Percentiles rank a stretch among this genome's conserved stretches.
These are phyloP conservation scores for Schwanniomyces occidentalis DNA, from an alignment of 805 yeast species.

Conservation along the genomic window DNA sequence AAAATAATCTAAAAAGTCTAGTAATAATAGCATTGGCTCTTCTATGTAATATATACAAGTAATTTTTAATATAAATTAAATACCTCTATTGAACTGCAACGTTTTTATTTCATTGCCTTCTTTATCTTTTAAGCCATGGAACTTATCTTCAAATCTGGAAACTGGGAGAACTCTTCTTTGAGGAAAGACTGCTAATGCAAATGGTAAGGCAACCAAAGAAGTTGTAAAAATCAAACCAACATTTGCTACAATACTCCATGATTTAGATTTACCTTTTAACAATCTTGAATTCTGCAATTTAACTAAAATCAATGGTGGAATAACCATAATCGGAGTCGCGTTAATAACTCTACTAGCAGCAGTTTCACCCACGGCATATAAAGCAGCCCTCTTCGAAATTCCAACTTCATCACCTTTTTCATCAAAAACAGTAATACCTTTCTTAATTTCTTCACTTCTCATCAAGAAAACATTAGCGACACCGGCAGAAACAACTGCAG, in stretches of 20 bases:
- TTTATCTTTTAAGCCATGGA: constrained; percentile 59
- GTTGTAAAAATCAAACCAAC: constrained; percentile 84
- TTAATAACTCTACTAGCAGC: constrained; percentile 93
- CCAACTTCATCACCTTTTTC: constrained; percentile 59
- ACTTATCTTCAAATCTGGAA: constrained; percentile 59
- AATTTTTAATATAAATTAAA: constrained; percentile 49
- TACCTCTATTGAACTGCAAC: constrained; percentile 92
- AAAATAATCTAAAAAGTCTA: too few species aligned
- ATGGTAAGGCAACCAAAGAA: constrained; percentile 85
- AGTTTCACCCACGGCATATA: constrained; percentile 94
- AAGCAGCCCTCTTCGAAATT: constrained; percentile 81
- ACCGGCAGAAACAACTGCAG: constrained; percentile 98
- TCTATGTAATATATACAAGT: too few species aligned
- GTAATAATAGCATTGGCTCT: too few species aligned
- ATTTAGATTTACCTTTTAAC: constrained; percentile 65
- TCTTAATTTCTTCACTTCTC: constrained; percentile 92
- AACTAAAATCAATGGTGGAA: constrained; percentile 86
- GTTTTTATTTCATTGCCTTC: constrained; percentile 56
- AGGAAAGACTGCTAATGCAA: constrained; percentile 95
- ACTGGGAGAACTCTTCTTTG: constrained; percentile 71
- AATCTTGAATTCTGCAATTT: constrained; percentile 66
- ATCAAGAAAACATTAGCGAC: constrained; percentile 92
- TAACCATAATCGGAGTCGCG: constrained; percentile 96
- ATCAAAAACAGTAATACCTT: constrained; percentile 76
- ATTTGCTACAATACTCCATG: constrained; percentile 69